These are phyloP conservation scores for Syzygium grande DNA, from an alignment of 345 rosid genomes.

Conservation along the genomic window DNA sequence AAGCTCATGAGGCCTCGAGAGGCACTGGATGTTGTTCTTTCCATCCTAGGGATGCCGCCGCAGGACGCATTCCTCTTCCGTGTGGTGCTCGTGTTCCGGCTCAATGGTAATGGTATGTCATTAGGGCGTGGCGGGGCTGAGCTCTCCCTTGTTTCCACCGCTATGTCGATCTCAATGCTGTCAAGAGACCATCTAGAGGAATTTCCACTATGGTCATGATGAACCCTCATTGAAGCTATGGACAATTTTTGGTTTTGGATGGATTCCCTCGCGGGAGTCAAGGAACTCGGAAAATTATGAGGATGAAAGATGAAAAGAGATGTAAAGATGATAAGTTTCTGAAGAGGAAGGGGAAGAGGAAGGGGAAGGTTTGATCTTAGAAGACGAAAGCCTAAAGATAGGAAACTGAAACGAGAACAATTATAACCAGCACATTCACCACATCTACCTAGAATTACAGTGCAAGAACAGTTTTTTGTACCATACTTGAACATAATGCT, in stretches of 20 bases:
- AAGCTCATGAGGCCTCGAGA: constrained; percentile 74
- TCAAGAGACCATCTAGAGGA: constrained; percentile 44
- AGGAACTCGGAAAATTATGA: not conserved
- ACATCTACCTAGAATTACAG: not conserved
- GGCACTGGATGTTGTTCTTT: constrained; percentile 36
- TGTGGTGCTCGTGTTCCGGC: constrained; percentile 37
- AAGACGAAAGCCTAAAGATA: not conserved
- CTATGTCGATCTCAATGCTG: constrained; percentile 36
- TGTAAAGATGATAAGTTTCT: not conserved
- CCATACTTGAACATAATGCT: not conserved
- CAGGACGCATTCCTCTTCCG: constrained; percentile 21
- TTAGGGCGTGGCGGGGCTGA: not conserved
- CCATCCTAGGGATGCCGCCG: constrained; percentile 11
- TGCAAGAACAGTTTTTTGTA: not conserved
- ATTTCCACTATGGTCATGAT: constrained; percentile 3
- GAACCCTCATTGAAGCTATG: not conserved
- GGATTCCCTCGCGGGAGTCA: not conserved
- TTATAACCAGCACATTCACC: not conserved
- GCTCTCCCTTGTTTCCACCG: constrained; percentile 10
- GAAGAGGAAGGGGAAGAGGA: not conserved
- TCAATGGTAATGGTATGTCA: constrained; percentile 11
- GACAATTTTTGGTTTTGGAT: not conserved
- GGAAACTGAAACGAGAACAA: not conserved
- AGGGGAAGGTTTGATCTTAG: not conserved
- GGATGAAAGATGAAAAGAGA: not conserved